Evolutionary conservation across 495 filamentous ascomycete species (phyloP).

Genomic region (Trichoderma gamsii): DNA sequence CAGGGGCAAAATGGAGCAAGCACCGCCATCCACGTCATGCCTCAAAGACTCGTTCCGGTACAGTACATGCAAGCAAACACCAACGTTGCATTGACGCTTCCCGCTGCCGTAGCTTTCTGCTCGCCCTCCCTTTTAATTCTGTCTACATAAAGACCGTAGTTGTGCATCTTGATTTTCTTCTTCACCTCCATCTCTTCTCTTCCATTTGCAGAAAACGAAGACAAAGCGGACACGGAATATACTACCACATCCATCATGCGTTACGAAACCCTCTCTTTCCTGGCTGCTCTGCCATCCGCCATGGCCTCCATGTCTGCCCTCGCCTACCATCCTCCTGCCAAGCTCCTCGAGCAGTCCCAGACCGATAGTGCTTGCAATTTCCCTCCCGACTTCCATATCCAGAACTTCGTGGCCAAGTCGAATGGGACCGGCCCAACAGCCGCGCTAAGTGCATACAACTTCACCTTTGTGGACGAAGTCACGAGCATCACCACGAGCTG

Average conservation of each 20-base stretch:
- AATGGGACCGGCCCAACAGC: background rate
- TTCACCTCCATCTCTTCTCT: background rate
- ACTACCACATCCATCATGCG: background rate
- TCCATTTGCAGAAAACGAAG: background rate
- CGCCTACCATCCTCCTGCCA: slow-evolving; percentile 4
- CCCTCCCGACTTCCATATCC: slow-evolving; percentile 23
- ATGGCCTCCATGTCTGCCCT: background rate
- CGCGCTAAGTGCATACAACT: slow-evolving; percentile 19
- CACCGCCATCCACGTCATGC: background rate
- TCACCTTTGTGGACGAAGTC: slow-evolving; percentile 22
- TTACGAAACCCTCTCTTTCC: background rate
- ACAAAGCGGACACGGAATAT: background rate
- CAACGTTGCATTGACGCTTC: background rate
- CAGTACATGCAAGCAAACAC: background rate
- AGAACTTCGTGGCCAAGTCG: slow-evolving; percentile 22
- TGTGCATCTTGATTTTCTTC: background rate
- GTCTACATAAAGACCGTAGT: background rate
- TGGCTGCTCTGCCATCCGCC: slow-evolving; percentile 12
- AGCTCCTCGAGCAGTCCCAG: background rate
- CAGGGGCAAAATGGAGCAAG: background rate
- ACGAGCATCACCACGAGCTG: slow-evolving; percentile 27
- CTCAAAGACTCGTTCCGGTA: background rate
- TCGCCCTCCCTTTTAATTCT: background rate
- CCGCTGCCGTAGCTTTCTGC: background rate
- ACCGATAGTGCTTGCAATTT: slow-evolving; percentile 21